Evolutionary conservation across 2,329 filamentous ascomycete genomes (phyloP).

Genomic region (Cladosporium sp.): DNA sequence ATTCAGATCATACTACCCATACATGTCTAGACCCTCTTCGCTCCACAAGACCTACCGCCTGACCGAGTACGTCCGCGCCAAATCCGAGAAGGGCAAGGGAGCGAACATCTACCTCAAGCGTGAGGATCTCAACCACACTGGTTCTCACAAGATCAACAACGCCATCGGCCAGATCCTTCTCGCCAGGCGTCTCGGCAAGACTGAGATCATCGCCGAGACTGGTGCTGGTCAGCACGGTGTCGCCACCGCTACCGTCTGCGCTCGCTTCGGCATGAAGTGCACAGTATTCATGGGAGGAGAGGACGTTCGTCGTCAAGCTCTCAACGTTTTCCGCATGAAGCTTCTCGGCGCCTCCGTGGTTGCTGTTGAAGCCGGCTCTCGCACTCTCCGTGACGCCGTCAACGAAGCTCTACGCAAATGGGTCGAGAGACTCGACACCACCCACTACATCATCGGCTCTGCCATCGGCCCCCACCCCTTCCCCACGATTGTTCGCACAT

Average conservation of each 20-base stretch:
- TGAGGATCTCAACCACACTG: conserved; percentile 96
- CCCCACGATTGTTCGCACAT: conserved; percentile 94
- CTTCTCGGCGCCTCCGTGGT: conserved; percentile 89
- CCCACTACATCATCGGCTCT: conserved; percentile 97
- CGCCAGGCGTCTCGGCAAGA: conserved; percentile 83
- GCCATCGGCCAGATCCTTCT: conserved; percentile 89
- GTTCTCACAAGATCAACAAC: conserved; percentile 99
- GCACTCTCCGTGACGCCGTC: conserved; percentile 61
- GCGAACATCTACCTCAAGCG: conserved; percentile 97
- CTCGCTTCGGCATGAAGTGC: conserved; percentile 97
- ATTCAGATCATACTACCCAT: conserved; percentile 91
- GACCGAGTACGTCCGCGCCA: conserved; percentile 53
- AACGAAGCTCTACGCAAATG: conserved; percentile 93
- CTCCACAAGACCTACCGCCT: conserved; percentile 84
- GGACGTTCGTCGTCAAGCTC: conserved; percentile 88
- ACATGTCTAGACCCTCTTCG: conserved; percentile 92
- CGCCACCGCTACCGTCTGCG: conserved; percentile 92
- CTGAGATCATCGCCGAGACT: conserved; percentile 94
- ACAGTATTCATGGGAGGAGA: conserved; percentile 98
- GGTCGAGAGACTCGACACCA: conserved; percentile 88
- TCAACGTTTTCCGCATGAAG: conserved; percentile 99
- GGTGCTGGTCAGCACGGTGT: conserved; percentile 97
- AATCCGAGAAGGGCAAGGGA: conserved; percentile 58
- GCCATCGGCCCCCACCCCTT: conserved; percentile 97
- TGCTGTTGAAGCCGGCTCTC: conserved; percentile 84